Evolutionary conservation across 305 asterid genomes (phyloP), one percentile per base, ranked within the genome.

Genomic region (Fraxinus nigra): DNA sequence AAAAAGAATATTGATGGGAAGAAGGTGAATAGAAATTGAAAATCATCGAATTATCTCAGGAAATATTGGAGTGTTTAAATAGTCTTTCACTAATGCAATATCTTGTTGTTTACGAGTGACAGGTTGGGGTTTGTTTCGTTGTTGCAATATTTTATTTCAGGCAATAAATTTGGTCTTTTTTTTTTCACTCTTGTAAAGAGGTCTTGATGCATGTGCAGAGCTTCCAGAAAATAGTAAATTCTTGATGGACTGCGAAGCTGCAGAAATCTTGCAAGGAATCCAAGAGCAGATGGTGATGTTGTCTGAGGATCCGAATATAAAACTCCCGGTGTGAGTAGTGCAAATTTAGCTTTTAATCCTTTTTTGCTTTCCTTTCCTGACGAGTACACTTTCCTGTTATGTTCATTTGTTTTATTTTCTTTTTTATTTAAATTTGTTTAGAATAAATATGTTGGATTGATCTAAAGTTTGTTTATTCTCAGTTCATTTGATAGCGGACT

Each of bases 231-330:
- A 88, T 46, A 78, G 94, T 34, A 83, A 78, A 61, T 96, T 97
- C 87, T 82, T 96, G 92, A 93, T 92, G 97, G 99, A 96, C 88
- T 92, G 91, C 83, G 98, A 96, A 88, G 98, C 97, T 77, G 94
- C 93, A 72, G 94, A 90, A 43, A 89, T 92, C 82, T 85, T 96
- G 83, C 92, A 89, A 82, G 85, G 88, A 78, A 90, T 96, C 86
- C 99, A 96, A 82, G 97, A 91, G 79, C 91, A 87, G 85, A 94
- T 96, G 98, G 93, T 87, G 73, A 74, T 87, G 30, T 84, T 94
- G 85, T 96, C 99, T 63, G 92, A 91, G 63, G 99, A 96, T 88
- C 95, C 98, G 59, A 89, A 91, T 76, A 86, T 96, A 79, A 94
- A 92, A 86, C 88, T 94, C 77, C 95, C 99, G 20, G 85, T 83